Conservation (phyloP, 345 rosid species). For the Turritis glabra region DNA sequence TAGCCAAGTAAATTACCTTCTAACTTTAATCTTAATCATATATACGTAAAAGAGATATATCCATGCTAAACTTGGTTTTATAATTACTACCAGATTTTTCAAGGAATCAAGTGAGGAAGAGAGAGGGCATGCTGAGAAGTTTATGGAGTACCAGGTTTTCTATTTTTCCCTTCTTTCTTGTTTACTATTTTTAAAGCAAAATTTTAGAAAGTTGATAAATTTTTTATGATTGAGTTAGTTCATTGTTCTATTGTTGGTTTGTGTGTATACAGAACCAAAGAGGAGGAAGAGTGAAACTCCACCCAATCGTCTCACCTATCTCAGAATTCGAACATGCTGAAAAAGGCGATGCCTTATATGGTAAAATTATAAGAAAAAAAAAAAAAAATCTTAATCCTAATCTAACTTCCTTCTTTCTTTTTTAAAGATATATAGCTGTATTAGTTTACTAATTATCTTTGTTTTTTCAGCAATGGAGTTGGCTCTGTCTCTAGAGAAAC, state of each 20-base stretch:
- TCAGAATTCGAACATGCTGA: constrained; percentile 77
- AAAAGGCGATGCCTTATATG: constrained; percentile 74
- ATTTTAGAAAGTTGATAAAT: background rate
- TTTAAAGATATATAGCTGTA: no score
- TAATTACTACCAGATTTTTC: constrained; percentile 53
- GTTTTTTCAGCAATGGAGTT: constrained; percentile 79
- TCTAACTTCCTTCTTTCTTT: no score
- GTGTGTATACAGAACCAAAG: constrained; percentile 55
- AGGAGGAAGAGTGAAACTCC: constrained; percentile 79
- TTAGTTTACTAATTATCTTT: background rate
- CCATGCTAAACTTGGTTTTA: background rate
- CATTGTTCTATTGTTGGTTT: background rate
- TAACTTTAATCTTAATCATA: background rate
- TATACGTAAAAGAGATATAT: background rate
- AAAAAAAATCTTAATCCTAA: no score
- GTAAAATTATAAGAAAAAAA: no score
- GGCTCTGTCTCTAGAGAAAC: constrained; percentile 82
- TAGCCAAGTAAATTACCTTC: constrained; percentile 58
- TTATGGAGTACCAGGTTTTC: constrained; percentile 82
- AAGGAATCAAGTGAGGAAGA: constrained; percentile 90
- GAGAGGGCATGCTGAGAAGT: constrained; percentile 80
- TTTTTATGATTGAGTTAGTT: background rate
- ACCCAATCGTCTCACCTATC: constrained; percentile 54
- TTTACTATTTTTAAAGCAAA: background rate
- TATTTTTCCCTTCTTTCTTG: background rate